Base-by-base conservation (phyloP, 2,329 filamentous ascomycete species). In the Magnaporthiopsis incrustans region DNA sequence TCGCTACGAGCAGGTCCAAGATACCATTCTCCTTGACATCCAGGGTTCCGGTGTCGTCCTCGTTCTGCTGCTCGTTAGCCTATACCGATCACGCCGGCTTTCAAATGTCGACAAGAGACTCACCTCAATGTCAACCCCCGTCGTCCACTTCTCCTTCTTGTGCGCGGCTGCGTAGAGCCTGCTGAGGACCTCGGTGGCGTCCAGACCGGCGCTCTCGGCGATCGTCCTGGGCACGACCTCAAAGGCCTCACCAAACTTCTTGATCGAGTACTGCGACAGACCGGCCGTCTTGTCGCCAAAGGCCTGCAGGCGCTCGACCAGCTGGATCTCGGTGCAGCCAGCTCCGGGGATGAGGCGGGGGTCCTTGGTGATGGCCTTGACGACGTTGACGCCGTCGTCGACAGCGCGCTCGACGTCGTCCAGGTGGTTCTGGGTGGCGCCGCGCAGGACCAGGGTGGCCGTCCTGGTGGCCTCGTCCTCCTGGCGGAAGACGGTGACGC, bases 321-420 rank as follows among this genome's bases (percentile, higher is more conserved):
- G 85, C 79, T 97, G 91, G 76, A 96, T 89, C 78, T 99, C 95
- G 67, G 94, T 92, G 60, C 95, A 94, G 71, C 95, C 96, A 35
- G 95, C 95, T 68, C 95, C 95, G 53, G 95, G 92, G 0, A 99
- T 93, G 65, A 99, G 83, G 68, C 93, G 86, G 8, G 94, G 82
- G 74, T 99, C 96, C 75, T 91, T 91, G 67, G 95, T 98, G 75
- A 99, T 96, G 68, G 95, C 95, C 82, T 99, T 99, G 76, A 99
- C 90, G 63, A 96, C 96, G 73, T 98, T 99, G 76, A 99, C 95
- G 68, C 95, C 95, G 70, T 99, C 95, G 71, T 99, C 95, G 64
- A 99, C 93, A 62, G 95, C 95, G 68, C 95, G 89, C 83, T 99
- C 95, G 50, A 99, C 85, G 71, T 99, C 95, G 73, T 99, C 95